Base-by-base conservation (phyloP, 768 basidiomycete genomes). In the Mycena galopus region DNA sequence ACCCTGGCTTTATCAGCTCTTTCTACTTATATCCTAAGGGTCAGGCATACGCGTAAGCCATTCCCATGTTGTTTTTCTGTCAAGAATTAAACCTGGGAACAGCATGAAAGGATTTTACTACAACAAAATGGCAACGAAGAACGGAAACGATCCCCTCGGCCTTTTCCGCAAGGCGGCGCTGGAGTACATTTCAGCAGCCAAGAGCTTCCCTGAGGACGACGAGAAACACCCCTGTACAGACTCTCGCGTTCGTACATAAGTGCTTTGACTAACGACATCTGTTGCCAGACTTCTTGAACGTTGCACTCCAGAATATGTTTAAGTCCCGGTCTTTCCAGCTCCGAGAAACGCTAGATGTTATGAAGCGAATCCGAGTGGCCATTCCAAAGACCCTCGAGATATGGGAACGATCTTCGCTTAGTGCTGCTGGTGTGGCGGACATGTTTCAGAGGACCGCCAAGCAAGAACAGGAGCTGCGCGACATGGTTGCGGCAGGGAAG, bases 161-260 rank as follows among this genome's bases (percentile, higher is more conserved):
- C 50, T 39, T 30, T 60, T 29, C 50, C 69, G 56, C 62, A 42
- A 75, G 50, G 73, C 77, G 17, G 69, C 71, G n/a, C 12, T 44
- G 3, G 42, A 29, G 25, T 78, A 78, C 37, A 9, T 71, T 19
- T 27, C 65, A 6, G 71, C 77, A 16, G 73, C 73, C 10, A 56
- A 67, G n/a, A 66, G 33, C 56, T 73, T 69, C 70, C 75, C 77
- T 17, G 21, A 60, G 25, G 77, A 78, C 61, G 77, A 78, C 61
- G 77, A 78, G 55, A 32, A 65, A 9, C 73, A 78, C 32, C 67
- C 67, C 1, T 74, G 77, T 76, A 66, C 8, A 35, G 16, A 21
- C 19, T 32, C n/a, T 2, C 53, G 12, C 35, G 25, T 25, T 44
- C 19, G 7, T 65, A 3, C 4, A 8, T 16, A 21, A 33, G 10